Base-by-base conservation (phyloP, 495 filamentous ascomycete species). In the Saxophila tyrrhenica region DNA sequence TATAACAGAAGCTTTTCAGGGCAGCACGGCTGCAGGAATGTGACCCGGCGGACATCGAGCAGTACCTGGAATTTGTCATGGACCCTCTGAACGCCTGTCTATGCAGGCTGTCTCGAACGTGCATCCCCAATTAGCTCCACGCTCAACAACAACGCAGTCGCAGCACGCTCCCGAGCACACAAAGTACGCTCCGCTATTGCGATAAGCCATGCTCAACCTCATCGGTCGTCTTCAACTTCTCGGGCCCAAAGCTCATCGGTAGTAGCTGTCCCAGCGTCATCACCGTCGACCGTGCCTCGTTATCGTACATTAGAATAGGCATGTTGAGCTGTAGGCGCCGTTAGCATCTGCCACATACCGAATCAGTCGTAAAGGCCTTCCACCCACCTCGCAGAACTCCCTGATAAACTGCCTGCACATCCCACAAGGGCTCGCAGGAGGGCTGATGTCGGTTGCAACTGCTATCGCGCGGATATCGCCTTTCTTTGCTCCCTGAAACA, bases 251-350 rank as follows among this genome's bases (percentile, higher is more conserved):
- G 43, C 55, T 62, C 44, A 60, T 35, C 29, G 58, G 66, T 45
- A 63, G 60, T 1, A 70, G 54, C 43, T 64, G 57, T 24, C 57
- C 80, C 56, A 96, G 73, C 39, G 77, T 87, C 73, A 76, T 79
- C n/a, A 89, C 77, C 9, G 75, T 73, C 57, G 76, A 86, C 24
- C 79, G 73, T 2, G 79, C 82, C 42, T 86, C 73, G 51, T 76
- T 82, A 64, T 89, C 88, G 67, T 88, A 90, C 92, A 98, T 91
- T 62, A 95, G 83, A n/a, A 96, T 76, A 0, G 89, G 91, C 48
- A 77, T 80, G 0, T 72, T 70, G 16, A 81, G 60, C 86, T 89
- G 57, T 13, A 13, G 29, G 42, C 41, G 9, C n/a, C n/a, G n/a
- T n/a, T n/a, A n/a, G n/a, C n/a, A n/a, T n/a, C n/a, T n/a, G n/a